Conservation (phyloP, 2,329 filamentous ascomycete species). For the Esteya vermicola region DNA sequence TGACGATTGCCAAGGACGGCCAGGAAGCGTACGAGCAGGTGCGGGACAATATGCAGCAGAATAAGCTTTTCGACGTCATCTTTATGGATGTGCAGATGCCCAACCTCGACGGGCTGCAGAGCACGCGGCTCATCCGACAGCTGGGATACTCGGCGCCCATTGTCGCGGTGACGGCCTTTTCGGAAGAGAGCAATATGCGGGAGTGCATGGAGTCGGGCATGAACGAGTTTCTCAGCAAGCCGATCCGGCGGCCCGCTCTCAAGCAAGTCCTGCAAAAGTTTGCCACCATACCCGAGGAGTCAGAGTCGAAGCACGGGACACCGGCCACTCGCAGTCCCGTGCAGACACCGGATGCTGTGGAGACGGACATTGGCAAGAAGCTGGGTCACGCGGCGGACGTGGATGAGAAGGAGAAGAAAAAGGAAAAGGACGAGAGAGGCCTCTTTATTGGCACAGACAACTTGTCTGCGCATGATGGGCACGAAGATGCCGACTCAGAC, state of each 20-base stretch:
- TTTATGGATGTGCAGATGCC: conserved; percentile 98
- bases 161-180: conserved; percentile 79
- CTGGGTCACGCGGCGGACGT: neutral
- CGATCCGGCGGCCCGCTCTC: conserved; percentile 67
- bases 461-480: too few species aligned
- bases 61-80: conserved; percentile 67
- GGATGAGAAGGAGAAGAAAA: neutral
- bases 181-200: conserved; percentile 77
- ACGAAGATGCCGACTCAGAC: too few species aligned
- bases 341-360: too few species aligned
- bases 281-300: conserved; percentile 65
- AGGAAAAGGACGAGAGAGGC: too few species aligned
- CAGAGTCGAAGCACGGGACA: conserved; percentile 25
- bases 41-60: conserved; percentile 63
- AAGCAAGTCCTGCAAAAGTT: conserved; percentile 80
- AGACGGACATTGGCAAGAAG: conserved; percentile 4
- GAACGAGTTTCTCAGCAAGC: conserved; percentile 72
- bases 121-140: conserved; percentile 68
- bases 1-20: conserved; percentile 74
- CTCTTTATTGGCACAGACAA: too few species aligned
- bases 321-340: too few species aligned
- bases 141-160: conserved; percentile 83
- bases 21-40: conserved; percentile 82
- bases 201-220: conserved; percentile 82
- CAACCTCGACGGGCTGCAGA: conserved; percentile 78